phyloP scores from a whole-genome alignment of 768 basidiomycete species.

The Boletus rubescentipes region DNA sequence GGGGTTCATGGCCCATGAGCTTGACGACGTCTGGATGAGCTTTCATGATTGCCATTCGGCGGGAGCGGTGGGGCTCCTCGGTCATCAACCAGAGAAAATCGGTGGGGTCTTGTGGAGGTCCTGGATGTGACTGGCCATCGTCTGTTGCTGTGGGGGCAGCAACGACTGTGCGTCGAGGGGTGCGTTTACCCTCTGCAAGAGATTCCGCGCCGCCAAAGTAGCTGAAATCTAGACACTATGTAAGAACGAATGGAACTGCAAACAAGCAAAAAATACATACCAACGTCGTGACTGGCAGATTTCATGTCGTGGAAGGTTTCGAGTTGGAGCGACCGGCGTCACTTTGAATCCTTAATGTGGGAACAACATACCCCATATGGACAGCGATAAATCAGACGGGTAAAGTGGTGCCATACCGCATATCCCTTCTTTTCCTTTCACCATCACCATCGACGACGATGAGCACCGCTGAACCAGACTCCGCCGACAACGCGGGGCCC shows the following conservation, averaged over 20 bases:
- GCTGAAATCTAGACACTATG: constrained; percentile 62
- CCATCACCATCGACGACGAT: constrained; percentile 13
- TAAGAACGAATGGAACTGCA: neutral
- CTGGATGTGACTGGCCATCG: constrained; percentile 42
- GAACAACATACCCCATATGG: constrained; percentile 24
- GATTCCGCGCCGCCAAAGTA: constrained; percentile 84
- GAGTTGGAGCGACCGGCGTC: neutral
- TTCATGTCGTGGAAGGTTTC: constrained; percentile 10
- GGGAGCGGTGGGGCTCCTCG: constrained; percentile 92
- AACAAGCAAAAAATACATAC: constrained; percentile 11
- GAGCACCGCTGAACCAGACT: constrained; percentile 16
- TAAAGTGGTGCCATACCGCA: constrained; percentile 29
- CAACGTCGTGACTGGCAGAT: constrained; percentile 13
- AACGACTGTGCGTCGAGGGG: constrained; percentile 52
- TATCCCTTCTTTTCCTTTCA: too few species aligned
- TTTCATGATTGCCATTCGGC: constrained; percentile 88
- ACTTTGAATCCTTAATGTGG: constrained; percentile 15
- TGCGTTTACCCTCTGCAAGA: constrained; percentile 51
- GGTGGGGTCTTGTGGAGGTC: constrained; percentile 67
- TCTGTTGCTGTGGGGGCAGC: constrained; percentile 39
- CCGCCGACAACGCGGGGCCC: constrained; percentile 15
- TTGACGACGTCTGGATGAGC: constrained; percentile 94
- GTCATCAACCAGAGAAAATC: constrained; percentile 98
- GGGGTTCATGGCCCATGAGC: constrained; percentile 93
- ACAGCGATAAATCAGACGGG: constrained; percentile 19